Evolutionary conservation across 2,329 filamentous ascomycete genomes (phyloP).

Genomic region (Xylariales sp.): DNA sequence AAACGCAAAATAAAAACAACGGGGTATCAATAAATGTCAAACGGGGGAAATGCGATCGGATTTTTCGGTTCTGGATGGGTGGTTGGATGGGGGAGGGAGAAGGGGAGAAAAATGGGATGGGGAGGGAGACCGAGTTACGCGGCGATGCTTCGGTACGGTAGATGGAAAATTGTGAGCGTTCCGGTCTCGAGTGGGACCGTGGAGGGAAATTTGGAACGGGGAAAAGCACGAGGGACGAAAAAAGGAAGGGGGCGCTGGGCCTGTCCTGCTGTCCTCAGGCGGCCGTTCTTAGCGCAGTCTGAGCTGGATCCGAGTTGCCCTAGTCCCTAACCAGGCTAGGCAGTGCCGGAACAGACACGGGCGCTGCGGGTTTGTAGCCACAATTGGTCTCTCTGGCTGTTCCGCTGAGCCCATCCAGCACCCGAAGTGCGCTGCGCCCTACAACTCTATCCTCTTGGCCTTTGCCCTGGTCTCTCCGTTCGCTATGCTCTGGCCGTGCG

Average conservation of each 20-base stretch:
- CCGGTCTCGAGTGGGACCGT: too few relatives aligned
- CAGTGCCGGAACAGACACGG: background rate
- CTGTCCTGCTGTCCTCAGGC: slow-evolving; percentile 1
- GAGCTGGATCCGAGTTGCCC: slow-evolving; percentile 5
- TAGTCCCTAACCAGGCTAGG: background rate
- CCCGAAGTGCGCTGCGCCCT: background rate
- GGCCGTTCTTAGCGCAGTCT: slow-evolving; percentile 5
- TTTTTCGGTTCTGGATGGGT: background rate
- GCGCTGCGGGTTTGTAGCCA: background rate
- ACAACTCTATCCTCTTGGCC: too few relatives aligned
- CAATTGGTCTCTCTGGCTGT: background rate
- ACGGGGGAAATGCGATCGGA: background rate
- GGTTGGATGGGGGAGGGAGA: background rate
- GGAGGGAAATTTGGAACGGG: slow-evolving; percentile 3
- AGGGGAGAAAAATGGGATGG: background rate
- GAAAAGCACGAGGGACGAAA: background rate
- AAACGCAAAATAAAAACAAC: background rate
- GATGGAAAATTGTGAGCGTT: slow-evolving; percentile 6
- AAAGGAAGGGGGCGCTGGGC: slow-evolving; percentile 2
- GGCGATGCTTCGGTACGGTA: slow-evolving; percentile 1
- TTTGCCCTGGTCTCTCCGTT: too few relatives aligned
- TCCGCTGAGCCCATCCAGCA: background rate
- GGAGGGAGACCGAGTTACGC: slow-evolving; percentile 3
- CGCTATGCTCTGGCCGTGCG: too few relatives aligned
- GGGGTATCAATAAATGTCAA: too few relatives aligned